Conservation (phyloP, 495 filamentous ascomycete genomes). For the Aspergillus olivimuriae region DNA sequence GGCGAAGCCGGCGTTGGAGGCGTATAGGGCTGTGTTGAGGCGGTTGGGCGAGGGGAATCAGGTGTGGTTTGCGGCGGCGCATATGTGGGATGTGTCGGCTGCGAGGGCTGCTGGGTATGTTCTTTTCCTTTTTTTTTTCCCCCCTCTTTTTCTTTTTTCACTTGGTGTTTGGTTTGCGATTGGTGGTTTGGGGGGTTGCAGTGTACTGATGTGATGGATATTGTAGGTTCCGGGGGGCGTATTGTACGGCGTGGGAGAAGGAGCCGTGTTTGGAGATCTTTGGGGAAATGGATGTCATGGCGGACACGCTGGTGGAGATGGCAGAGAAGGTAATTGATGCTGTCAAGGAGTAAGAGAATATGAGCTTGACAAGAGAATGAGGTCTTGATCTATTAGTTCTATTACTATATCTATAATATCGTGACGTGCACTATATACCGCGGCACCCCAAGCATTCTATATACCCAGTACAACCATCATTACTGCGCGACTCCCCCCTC, state of each 20-base stretch:
- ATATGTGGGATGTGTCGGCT: constrained; percentile 37
- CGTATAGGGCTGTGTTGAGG: constrained; percentile 22
- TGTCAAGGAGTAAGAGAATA: no score
- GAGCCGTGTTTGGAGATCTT: constrained; percentile 30
- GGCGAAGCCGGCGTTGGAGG: constrained; percentile 27
- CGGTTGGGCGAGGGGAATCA: constrained; percentile 10
- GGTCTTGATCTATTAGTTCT: no score
- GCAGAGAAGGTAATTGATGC: constrained; percentile 36
- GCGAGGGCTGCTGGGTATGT: constrained; percentile 17
- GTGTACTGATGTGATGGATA: not conserved
- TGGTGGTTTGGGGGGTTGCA: not conserved
- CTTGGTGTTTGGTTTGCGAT: not conserved
- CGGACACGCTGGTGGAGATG: constrained; percentile 30
- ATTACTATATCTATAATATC: no score
- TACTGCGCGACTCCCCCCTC: no score
- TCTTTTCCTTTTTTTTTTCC: constrained; percentile 1
- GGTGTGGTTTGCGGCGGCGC: constrained; percentile 32
- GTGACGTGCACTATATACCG: no score
- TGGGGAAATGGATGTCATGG: constrained; percentile 35
- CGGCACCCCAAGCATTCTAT: no score
- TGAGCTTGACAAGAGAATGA: no score
- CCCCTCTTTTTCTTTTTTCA: constrained; percentile 12
- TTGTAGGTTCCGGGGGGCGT: constrained; percentile 22
- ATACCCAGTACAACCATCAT: no score
- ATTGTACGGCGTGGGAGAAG: constrained; percentile 19